Evolutionary conservation across 345 rosid species (phyloP), one percentile per base, ranked within the genome.

Genomic region (Erodium maritimum): DNA sequence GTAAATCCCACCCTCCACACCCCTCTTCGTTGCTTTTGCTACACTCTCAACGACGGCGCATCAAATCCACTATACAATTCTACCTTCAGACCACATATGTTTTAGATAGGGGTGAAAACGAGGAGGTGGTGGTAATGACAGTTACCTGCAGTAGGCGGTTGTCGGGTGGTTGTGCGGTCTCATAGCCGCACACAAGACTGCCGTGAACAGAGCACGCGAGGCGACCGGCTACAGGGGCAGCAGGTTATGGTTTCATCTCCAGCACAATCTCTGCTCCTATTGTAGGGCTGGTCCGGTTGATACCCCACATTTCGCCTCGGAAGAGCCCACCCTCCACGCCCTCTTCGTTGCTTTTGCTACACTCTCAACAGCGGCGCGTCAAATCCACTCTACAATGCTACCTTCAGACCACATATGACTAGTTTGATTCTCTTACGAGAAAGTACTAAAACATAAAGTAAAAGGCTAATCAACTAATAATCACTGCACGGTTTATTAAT

Each of bases 221-320:
- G 76, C 76, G 76, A 75, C 76, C 63, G 81, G 80, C 54, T 46
- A 79, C 64, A 64, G 79, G 75, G 59, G 69, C 73, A 63, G 55
- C 65, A 69, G 73, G 76, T 71, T 29, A 62, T 71, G 65, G 22
- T n/a, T n/a, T 22, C 20, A 19, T 10, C 48, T 59, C 19, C 8
- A 14, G 42, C n/a, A 20, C 3, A 1, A 20, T 19, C 12, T 2
- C 50, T 45, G 24, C 42, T 54, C 60, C 52, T n/a, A 20, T 54
- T 57, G 53, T 63, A 56, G 50, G 63, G 62, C 52, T 61, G 82
- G 80, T 79, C 74, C 58, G 76, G n/a, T n/a, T n/a, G n/a, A n/a
- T n/a, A n/a, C 74, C n/a, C 77, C 76, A 70, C 84, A 73, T 69
- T 77, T 65, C n/a, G 60, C 84, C 84, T 82, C 82, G 84, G 65